phyloP scores from a whole-genome alignment of 495 filamentous ascomycete genomes.

The Sabuloglossum arenarium region DNA sequence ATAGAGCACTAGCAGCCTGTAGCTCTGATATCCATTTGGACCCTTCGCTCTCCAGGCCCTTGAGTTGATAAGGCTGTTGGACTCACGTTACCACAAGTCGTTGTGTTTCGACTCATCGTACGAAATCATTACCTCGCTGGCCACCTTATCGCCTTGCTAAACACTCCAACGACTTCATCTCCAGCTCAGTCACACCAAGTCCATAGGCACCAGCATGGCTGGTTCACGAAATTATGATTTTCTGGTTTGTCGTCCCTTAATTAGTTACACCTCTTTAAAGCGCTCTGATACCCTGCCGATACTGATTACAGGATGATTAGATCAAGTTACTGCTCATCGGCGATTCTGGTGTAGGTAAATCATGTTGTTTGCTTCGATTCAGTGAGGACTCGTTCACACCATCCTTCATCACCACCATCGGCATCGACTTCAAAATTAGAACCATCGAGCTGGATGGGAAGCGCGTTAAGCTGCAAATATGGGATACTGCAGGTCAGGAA shows the following conservation, averaged over 20 bases:
- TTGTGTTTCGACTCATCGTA: not conserved
- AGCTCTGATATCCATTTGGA: not conserved
- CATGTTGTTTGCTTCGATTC: constrained; percentile 93
- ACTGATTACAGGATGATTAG: constrained; percentile 20
- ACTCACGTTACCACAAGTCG: not conserved
- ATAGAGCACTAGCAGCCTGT: not conserved
- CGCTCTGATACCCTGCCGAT: not conserved
- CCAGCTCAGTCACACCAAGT: not conserved
- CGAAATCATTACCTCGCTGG: not conserved
- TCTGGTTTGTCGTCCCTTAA: constrained; percentile 38
- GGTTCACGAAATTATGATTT: constrained; percentile 97
- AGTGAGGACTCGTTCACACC: constrained; percentile 98
- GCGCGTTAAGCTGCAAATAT: constrained; percentile 99
- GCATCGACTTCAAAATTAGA: constrained; percentile 97
- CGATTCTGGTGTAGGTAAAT: constrained; percentile 95
- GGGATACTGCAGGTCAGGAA: constrained; percentile 99
- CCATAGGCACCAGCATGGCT: constrained; percentile 42
- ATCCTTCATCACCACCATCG: constrained; percentile 98
- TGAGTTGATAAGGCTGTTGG: not conserved
- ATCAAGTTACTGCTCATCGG: constrained; percentile 98
- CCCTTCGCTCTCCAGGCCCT: not conserved
- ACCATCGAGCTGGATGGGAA: constrained; percentile 98
- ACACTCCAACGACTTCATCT: not conserved
- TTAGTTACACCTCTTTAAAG: not conserved
- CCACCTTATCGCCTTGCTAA: not conserved